Conservation (phyloP, 345 rosid species). For the Melaleuca alternifolia region DNA sequence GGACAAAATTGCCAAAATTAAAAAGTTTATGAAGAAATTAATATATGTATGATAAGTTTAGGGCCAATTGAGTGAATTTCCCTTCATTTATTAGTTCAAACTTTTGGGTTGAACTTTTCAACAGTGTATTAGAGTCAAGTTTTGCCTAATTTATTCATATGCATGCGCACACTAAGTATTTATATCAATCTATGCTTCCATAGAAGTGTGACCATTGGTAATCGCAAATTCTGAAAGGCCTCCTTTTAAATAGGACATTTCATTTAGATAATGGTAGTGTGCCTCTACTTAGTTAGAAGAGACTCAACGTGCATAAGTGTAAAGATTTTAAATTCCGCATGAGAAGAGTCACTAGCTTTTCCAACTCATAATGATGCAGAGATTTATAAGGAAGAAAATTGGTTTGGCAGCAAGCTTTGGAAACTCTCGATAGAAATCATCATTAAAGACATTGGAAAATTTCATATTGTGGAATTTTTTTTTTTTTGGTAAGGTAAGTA, state of each 20-base stretch:
- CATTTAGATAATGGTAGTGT: not conserved
- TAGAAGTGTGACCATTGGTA: not conserved
- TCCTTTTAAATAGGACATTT: not conserved
- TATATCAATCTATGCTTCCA: not conserved
- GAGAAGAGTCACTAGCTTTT: not conserved
- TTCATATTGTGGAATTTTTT: not conserved
- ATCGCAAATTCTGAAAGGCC: not conserved
- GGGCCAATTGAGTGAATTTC: no score
- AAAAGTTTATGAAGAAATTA: accelerated
- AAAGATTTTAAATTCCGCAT: not conserved
- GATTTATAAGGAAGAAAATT: not conserved
- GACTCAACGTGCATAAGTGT: not conserved
- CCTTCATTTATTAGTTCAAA: no score
- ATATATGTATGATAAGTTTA: accelerated
- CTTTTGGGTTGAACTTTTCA: not conserved
- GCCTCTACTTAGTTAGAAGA: not conserved
- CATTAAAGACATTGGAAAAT: not conserved
- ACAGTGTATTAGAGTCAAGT: not conserved
- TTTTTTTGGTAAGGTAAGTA: no score
- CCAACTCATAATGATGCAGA: not conserved
- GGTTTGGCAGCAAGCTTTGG: not conserved
- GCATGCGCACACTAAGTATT: no score
- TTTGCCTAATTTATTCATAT: not conserved
- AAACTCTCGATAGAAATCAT: not conserved
- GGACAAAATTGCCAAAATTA: no score